Base-by-base conservation (phyloP, 140 eudicot species). In the Anethum foeniculum region DNA sequence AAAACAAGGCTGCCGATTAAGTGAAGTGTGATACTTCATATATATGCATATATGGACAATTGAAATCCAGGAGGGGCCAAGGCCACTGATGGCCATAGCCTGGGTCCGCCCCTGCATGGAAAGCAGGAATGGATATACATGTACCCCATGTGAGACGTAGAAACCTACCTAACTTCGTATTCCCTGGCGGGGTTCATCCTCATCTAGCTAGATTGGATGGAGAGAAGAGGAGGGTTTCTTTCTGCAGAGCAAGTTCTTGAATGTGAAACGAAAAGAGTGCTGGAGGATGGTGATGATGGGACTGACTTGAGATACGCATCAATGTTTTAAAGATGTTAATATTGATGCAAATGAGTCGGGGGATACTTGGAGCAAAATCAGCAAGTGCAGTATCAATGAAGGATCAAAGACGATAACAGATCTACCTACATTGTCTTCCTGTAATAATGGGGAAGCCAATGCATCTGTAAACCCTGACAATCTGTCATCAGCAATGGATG, bases 271-370 rank as follows among this genome's bases (percentile, higher is more conserved):
- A 92, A 88, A 87, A 84, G 62, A 52, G 18, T 52, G 62, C 54
- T 85, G 44, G 92, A 86, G 79, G 87, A 86, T 64, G 89, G 83
- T 78, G 78, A 79, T 75, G n/a, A 16, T 47, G 69, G 72, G 52
- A 51, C 84, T 79, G 83, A 51, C 52, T 74, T 68, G 52, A 84
- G 86, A 21, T 76, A 74, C 52, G 2, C 80, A 82, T 72, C 60
- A 18, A 60, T 38, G 75, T 75, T 67, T 82, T 60, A 44, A 80
- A 21, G 62, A 76, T 58, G 54, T 28, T 18, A 38, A 52, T 60
- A 46, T 30, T 3, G 80, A 69, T 18, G 54, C 38, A 14, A 82
- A 75, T 32, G 76, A 32, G 77, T 21, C 48, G 32, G 68, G 75
- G 15, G 81, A 80, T 21, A 30, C 65, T 2, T 75, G 71, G 77